Conservation (phyloP, 352 stramenopile species). For the Phytophthora agathidicida region DNA sequence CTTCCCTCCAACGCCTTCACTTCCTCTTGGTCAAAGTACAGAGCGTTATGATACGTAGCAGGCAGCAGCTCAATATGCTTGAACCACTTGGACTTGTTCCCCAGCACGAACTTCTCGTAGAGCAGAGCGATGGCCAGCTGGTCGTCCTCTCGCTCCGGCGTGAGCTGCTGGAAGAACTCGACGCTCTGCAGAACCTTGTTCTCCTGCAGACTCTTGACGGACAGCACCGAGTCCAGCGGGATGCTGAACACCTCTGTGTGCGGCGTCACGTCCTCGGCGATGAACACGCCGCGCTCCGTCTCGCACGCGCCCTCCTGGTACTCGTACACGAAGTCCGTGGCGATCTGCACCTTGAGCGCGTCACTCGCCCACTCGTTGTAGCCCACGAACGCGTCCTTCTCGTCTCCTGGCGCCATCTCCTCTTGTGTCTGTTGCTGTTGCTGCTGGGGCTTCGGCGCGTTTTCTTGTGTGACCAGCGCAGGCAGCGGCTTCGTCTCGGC, state of each 20-base stretch:
- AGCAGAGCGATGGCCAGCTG: constrained; percentile 70
- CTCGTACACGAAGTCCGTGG: constrained; percentile 88
- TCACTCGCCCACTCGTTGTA: constrained; percentile 80
- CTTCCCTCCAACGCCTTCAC: constrained; percentile 53
- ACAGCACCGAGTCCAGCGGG: constrained; percentile 64
- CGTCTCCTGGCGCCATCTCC: constrained; percentile 25
- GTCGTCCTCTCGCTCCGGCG: constrained; percentile 63
- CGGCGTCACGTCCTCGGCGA: constrained; percentile 79
- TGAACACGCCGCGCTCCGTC: constrained; percentile 74
- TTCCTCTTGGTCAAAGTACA: constrained; percentile 64
- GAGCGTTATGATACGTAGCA: constrained; percentile 64
- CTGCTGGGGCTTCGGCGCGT: background rate
- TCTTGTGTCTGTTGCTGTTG: background rate
- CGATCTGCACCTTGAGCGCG: constrained; percentile 58
- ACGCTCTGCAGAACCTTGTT: constrained; percentile 41
- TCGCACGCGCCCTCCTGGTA: constrained; percentile 38
- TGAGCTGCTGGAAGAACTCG: constrained; percentile 55
- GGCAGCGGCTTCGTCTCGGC: background rate
- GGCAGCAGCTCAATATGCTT: constrained; percentile 73
- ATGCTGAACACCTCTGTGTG: constrained; percentile 76
- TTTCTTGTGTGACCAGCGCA: constrained; percentile 32
- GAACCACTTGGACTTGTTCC: constrained; percentile 58
- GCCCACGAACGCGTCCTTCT: constrained; percentile 57
- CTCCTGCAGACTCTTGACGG: constrained; percentile 46
- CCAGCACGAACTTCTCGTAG: constrained; percentile 67